Evolutionary conservation across 1,139 yeast genomes (phyloP).

Genomic region (Candida sp.): DNA sequence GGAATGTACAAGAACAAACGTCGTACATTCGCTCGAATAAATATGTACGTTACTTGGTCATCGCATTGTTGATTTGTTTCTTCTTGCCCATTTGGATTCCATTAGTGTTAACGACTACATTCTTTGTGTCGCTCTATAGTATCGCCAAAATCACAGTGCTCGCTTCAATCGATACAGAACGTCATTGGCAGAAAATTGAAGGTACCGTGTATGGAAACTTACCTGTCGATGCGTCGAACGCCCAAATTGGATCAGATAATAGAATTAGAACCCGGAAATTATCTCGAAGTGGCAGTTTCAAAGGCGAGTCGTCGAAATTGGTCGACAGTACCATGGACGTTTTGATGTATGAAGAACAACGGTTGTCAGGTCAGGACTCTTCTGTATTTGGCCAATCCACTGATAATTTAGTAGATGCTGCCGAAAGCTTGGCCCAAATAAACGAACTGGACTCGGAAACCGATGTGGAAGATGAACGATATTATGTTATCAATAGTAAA

Average conservation of each 20-base stretch:
- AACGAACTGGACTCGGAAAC: conserved; percentile 4
- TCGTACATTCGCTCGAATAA: conserved; percentile 30
- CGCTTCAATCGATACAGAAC: conserved; percentile 17
- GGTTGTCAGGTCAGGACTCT: conserved; percentile 16
- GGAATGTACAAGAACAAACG: conserved; percentile 38
- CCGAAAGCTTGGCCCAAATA: conserved; percentile 7
- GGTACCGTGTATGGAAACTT: conserved; percentile 30
- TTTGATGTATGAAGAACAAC: conserved; percentile 37
- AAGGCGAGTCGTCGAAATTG: conserved; percentile 40
- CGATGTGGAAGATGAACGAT: not conserved
- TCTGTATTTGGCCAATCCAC: not conserved
- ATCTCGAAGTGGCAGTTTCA: conserved; percentile 30
- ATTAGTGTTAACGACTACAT: conserved; percentile 40
- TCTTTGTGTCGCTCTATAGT: conserved; percentile 34
- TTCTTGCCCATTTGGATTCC: conserved; percentile 55
- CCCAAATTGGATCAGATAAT: conserved; percentile 26
- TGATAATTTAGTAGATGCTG: conserved; percentile 6
- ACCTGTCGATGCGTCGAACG: conserved; percentile 31
- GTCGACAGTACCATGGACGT: conserved; percentile 37
- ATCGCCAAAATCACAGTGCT: conserved; percentile 27
- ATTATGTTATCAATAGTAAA: conserved; percentile 4
- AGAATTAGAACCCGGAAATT: conserved; percentile 26
- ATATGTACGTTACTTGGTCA: conserved; percentile 24
- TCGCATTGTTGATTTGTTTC: conserved; percentile 27
- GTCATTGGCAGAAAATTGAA: conserved; percentile 35